These are phyloP conservation scores for Diplogelasinospora grovesii DNA, from an alignment of 495 filamentous ascomycete species.

Conservation along the genomic window DNA sequence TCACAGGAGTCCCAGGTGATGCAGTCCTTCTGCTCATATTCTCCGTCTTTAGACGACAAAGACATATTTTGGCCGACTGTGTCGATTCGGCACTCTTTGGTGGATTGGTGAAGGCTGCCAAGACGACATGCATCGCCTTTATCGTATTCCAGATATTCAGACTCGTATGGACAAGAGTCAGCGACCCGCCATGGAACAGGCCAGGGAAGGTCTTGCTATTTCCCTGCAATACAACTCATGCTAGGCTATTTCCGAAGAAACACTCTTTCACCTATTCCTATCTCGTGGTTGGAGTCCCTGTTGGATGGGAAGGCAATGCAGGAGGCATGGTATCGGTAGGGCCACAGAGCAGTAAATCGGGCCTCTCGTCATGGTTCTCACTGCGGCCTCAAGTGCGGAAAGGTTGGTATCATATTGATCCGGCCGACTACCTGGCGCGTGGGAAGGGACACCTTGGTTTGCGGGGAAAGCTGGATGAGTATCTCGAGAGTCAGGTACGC, in stretches of 20 bases:
- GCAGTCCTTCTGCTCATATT: constrained; percentile 10
- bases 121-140: background rate
- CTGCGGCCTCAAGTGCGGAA: constrained; percentile 5
- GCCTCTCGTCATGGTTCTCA: constrained; percentile 24
- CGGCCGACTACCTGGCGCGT: constrained; percentile 53
- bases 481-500: constrained; percentile 45
- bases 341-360: constrained; percentile 12
- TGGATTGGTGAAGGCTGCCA: background rate
- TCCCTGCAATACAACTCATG: constrained; percentile 55
- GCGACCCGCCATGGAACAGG: constrained; percentile 12
- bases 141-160: constrained; percentile 7
- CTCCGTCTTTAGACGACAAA: constrained; percentile 2
- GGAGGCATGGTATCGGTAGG: constrained; percentile 50
- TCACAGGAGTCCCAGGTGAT: constrained; percentile 2
- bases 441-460: constrained; percentile 40
- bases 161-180: background rate
- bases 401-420: constrained; percentile 53
- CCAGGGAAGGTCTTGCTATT: constrained; percentile 38
- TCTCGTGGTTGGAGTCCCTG: constrained; percentile 58
- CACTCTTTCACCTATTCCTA: constrained; percentile 63
- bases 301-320: constrained; percentile 50
- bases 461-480: constrained; percentile 51
- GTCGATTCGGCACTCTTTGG: background rate
- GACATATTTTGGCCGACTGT: background rate
- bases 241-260: constrained; percentile 53